Evolutionary conservation across 345 rosid species (phyloP).

Genomic region (Trapa incisa): DNA sequence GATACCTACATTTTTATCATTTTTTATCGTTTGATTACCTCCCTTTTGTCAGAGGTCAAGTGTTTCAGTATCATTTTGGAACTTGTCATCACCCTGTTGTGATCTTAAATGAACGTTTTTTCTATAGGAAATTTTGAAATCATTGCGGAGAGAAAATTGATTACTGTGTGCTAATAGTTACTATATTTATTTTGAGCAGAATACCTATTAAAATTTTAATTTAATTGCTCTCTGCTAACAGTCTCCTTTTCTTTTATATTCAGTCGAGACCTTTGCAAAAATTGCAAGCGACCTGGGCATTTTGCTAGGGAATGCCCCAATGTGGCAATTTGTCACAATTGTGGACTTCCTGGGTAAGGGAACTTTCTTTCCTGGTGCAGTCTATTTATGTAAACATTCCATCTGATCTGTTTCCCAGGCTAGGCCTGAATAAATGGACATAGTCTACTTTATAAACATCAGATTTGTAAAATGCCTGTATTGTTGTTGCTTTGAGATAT

Average conservation of each 20-base stretch:
- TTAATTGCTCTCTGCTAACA: not conserved
- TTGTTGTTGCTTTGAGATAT: no score
- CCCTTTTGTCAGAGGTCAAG: not conserved
- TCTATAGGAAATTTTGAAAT: not conserved
- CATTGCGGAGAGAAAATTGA: not conserved
- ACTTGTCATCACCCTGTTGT: not conserved
- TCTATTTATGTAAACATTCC: not conserved
- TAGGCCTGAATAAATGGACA: not conserved
- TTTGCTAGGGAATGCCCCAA: constrained; percentile 94
- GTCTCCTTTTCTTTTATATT: constrained; percentile 10
- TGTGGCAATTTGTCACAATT: constrained; percentile 94
- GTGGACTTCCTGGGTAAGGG: constrained; percentile 88
- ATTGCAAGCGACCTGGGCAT: constrained; percentile 95
- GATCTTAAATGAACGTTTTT: not conserved
- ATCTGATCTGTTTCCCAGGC: not conserved
- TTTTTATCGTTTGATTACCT: not conserved
- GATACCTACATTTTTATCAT: no score
- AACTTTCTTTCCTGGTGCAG: not conserved
- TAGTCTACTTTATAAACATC: not conserved
- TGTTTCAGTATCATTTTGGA: not conserved
- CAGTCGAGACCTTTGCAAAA: constrained; percentile 95
- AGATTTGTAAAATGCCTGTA: not conserved
- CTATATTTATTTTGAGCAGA: no score
- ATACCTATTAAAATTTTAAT: no score
- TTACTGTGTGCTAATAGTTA: not conserved